phyloP scores from a whole-genome alignment of 2,329 filamentous ascomycete species.

The Pseudogymnoascus sp. region DNA sequence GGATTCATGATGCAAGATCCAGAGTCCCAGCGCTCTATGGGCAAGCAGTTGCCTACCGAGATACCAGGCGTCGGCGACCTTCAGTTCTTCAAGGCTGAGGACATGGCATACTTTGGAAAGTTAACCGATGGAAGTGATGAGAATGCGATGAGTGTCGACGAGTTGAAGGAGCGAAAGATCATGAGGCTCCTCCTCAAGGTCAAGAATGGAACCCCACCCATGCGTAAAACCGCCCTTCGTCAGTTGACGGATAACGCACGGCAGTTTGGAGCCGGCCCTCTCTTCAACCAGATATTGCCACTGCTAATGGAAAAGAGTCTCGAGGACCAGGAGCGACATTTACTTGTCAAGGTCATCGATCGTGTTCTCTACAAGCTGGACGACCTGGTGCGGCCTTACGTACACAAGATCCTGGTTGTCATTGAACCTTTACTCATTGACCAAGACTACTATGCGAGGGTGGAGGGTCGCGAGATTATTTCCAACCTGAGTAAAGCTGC shows the following conservation, averaged over 20 bases:
- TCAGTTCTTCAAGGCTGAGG: constrained; percentile 96
- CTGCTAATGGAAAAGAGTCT: constrained; percentile 96
- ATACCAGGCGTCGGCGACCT: constrained; percentile 93
- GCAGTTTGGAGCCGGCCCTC: constrained; percentile 83
- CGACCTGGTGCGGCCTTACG: constrained; percentile 88
- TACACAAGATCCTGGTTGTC: constrained; percentile 96
- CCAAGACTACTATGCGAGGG: constrained; percentile 97
- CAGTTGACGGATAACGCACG: constrained; percentile 96
- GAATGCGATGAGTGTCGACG: constrained; percentile 82
- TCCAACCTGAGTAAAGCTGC: constrained; percentile 96
- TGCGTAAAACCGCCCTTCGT: constrained; percentile 95
- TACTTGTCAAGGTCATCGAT: constrained; percentile 98
- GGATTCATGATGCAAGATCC: constrained; percentile 98
- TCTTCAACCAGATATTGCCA: constrained; percentile 96
- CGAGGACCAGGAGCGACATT: constrained; percentile 94
- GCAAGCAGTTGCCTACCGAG: constrained; percentile 87
- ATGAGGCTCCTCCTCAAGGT: constrained; percentile 95
- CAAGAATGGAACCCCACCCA: constrained; percentile 97
- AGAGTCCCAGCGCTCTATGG: constrained; percentile 70
- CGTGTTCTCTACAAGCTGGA: constrained; percentile 97
- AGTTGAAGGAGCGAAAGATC: constrained; percentile 96
- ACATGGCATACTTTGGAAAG: constrained; percentile 98
- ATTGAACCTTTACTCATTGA: constrained; percentile 99
- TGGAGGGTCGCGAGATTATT: constrained; percentile 97
- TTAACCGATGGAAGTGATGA: constrained; percentile 91